phyloP scores from a whole-genome alignment of 345 rosid species.

The Bruguiera gymnorhiza region DNA sequence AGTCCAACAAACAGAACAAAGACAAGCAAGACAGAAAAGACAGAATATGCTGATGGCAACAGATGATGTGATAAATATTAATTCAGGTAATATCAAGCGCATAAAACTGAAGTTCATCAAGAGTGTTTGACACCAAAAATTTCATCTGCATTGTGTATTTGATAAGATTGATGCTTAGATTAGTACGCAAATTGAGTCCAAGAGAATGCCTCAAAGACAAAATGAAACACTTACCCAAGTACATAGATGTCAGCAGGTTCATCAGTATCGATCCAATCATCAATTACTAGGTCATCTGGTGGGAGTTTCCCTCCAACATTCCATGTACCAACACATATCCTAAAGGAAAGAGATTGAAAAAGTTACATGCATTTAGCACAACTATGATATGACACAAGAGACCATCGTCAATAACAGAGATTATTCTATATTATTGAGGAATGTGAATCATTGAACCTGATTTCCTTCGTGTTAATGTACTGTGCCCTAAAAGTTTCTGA shows the following conservation, averaged over 20 bases:
- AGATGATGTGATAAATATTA: background rate
- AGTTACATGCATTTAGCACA: background rate
- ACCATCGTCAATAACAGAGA: no score
- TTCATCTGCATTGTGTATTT: background rate
- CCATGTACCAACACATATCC: conserved; percentile 85
- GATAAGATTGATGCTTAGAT: conserved; percentile 4
- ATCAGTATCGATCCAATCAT: conserved; percentile 70
- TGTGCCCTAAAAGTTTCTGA: conserved; percentile 84
- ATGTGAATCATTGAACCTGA: conserved; percentile 48
- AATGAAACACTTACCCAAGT: conserved; percentile 51
- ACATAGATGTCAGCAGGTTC: conserved; percentile 90
- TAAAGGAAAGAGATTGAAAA: conserved; percentile 15
- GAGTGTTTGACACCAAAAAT: background rate
- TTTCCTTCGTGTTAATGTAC: conserved; percentile 69
- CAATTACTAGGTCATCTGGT: conserved; percentile 78
- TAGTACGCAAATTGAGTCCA: background rate
- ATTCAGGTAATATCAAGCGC: conserved; percentile 1
- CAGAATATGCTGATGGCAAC: background rate
- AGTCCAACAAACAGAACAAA: background rate
- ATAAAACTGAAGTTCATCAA: background rate
- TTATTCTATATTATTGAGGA: background rate
- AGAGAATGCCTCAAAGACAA: conserved; percentile 2
- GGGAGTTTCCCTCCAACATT: conserved; percentile 89
- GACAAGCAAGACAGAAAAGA: background rate
- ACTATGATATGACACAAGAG: no score